Evolutionary conservation across 805 yeast genomes (phyloP), one percentile per base, ranked within the genome.

Genomic region (Saccharomycopsis fodiens): DNA sequence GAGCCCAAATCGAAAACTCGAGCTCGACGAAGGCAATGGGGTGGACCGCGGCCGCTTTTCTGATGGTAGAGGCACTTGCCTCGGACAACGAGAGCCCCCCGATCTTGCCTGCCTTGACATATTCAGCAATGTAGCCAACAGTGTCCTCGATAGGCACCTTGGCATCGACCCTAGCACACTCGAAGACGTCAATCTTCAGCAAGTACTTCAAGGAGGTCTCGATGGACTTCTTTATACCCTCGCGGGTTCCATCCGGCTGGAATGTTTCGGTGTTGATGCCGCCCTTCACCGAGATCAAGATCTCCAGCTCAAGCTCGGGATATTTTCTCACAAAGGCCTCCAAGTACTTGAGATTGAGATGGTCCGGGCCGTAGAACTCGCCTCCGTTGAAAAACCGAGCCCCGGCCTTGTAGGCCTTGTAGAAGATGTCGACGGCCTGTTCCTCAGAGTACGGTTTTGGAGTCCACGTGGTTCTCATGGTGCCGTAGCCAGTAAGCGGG

Each of bases 401-500:
- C 69, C 49, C 60, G 56, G 62, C 69, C 51, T 55, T 45, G 35
- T 62, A 58, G 22, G 82, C 80, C 30, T 67, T 64, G 46, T 75
- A 69, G 59, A 87, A 66, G 2, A 75, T 63, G 8, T 64, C 74
- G 48, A 78, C 67, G 2, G 84, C 78, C 44, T 69, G 66, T 16
- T 72, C 77, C 42, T 69, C 60, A 5, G 82, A 72, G 29, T 73
- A 61, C 29, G 85, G 86, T 0, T 55, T 59, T 0, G 80, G 74
- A 34, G 72, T 69, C 85, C 85, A 78, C 1, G 95, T 84, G 59
- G 85, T 69, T 46, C 82, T 75, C 96, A 88, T 85, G 52, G 86
- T 70, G 38, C 96, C 96, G 54, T 74, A 78, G 37, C 95, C 95
- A 45, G 44, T 20, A 17, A 41, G 35, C 20, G 35, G 43, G 7